Percentiles rank a stretch among this genome's conserved stretches.
These are phyloP conservation scores for Pythium phragmitis DNA, from an alignment of 352 stramenopile species.

Conservation along the genomic window DNA sequence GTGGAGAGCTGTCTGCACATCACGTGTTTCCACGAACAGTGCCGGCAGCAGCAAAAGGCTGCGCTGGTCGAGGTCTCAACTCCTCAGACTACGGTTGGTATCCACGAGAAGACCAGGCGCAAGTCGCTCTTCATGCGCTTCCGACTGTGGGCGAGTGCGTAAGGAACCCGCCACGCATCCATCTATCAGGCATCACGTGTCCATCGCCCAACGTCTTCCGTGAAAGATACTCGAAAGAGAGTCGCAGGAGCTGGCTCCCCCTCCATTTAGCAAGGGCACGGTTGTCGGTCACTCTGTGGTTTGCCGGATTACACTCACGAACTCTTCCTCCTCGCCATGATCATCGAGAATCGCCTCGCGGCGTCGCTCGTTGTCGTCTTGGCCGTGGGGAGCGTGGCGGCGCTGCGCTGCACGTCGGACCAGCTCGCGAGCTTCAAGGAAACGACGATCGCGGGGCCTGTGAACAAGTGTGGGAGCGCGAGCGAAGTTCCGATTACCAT, in stretches of 20 bases:
- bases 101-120: neutral
- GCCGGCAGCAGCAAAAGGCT: slow-evolving; percentile 1
- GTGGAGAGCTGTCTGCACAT: slow-evolving; percentile 73
- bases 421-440: slow-evolving; percentile 51
- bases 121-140: slow-evolving; percentile 9
- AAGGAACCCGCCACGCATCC: neutral
- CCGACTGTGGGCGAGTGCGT: neutral
- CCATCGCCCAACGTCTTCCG: neutral
- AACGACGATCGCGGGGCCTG: slow-evolving; percentile 24
- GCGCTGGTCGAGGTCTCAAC: neutral
- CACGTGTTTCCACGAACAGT: slow-evolving; percentile 51
- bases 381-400: slow-evolving; percentile 17
- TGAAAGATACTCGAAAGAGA: neutral
- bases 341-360: neutral
- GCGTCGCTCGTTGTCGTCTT: neutral
- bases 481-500: slow-evolving; percentile 45
- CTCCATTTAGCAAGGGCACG: no score
- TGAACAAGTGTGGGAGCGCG: slow-evolving; percentile 39
- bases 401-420: slow-evolving; percentile 31
- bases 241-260: neutral
- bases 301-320: neutral
- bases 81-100: neutral
- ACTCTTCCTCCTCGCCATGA: neutral
- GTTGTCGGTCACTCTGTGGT: neutral
- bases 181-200: slow-evolving; percentile 20